Conservation (phyloP, 1,284 basidiomycete species). For the Leccinum griseonigrum region DNA sequence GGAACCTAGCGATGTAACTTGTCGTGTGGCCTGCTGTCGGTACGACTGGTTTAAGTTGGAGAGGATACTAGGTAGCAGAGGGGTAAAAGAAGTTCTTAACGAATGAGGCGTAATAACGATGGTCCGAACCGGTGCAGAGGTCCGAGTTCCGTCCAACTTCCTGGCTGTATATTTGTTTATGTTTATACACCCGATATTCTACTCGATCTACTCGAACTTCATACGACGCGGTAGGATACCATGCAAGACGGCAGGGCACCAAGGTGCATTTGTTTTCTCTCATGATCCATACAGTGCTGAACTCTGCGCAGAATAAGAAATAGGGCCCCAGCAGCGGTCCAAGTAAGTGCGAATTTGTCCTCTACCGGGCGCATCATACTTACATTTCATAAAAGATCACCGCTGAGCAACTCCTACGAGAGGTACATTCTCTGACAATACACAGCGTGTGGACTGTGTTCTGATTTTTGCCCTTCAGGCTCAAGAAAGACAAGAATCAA, state of each 20-base stretch:
- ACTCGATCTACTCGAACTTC: not conserved
- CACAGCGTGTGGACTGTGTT: not conserved
- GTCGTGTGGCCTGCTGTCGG: constrained; percentile 77
- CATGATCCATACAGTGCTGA: constrained; percentile 3
- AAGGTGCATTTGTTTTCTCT: constrained; percentile 34
- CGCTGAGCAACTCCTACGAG: constrained; percentile 95
- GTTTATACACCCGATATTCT: constrained; percentile 10
- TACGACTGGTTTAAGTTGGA: constrained; percentile 89
- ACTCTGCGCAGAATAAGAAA: constrained; percentile 75
- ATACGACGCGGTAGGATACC: constrained; percentile 2
- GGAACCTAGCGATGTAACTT: constrained; percentile 79
- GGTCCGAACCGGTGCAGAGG: not conserved
- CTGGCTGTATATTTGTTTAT: constrained; percentile 19
- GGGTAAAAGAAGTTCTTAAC: constrained; percentile 19
- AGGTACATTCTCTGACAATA: constrained; percentile 48
- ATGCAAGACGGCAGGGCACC: constrained; percentile 60
- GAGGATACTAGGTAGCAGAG: constrained; percentile 51
- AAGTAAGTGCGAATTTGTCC: constrained; percentile 46
- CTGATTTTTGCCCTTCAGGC: constrained; percentile 49
- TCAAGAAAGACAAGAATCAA: constrained; percentile 94
- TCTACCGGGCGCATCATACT: constrained; percentile 1
- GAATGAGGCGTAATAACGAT: not conserved
- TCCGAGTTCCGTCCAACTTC: not conserved
- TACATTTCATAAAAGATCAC: constrained; percentile 67
- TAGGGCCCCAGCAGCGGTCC: constrained; percentile 87